phyloP scores from a whole-genome alignment of 257 asterid species.

The Solanum appendiculatum region DNA sequence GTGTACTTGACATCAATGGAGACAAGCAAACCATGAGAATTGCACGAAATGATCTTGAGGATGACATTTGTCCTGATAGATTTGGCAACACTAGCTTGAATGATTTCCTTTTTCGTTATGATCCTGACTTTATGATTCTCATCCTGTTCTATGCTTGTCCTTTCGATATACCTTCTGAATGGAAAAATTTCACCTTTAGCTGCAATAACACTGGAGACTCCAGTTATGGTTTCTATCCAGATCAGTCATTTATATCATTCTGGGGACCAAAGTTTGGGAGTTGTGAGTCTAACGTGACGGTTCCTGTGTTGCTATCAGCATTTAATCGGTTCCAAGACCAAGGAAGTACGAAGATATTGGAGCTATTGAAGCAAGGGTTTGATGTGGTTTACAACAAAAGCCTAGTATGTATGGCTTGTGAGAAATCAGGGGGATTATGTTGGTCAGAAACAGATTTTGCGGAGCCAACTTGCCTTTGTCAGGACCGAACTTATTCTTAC shows the following conservation, averaged over 20 bases:
- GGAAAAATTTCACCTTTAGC: background rate
- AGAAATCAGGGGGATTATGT: conserved; percentile 2
- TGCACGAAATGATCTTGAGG: conserved; percentile 8
- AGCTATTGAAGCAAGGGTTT: conserved; percentile 4
- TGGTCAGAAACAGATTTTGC: background rate
- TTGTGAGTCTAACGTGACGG: background rate
- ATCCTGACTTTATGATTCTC: background rate
- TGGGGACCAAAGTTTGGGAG: background rate
- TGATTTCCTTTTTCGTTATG: background rate
- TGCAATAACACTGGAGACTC: background rate
- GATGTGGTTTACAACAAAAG: background rate
- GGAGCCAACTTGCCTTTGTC: conserved; percentile 6
- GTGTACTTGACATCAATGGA: background rate
- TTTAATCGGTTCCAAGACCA: background rate
- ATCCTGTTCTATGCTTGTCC: background rate
- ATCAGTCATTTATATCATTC: background rate
- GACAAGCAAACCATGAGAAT: background rate
- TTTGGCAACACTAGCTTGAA: background rate
- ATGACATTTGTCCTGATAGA: conserved; percentile 3
- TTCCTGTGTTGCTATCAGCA: background rate
- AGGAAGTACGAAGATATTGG: background rate
- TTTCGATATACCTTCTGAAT: background rate
- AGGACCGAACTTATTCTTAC: background rate
- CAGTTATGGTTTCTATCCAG: background rate
- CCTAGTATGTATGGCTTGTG: background rate